phyloP scores from a whole-genome alignment of 2,329 filamentous ascomycete species.

The Penicillium sumatraense region DNA sequence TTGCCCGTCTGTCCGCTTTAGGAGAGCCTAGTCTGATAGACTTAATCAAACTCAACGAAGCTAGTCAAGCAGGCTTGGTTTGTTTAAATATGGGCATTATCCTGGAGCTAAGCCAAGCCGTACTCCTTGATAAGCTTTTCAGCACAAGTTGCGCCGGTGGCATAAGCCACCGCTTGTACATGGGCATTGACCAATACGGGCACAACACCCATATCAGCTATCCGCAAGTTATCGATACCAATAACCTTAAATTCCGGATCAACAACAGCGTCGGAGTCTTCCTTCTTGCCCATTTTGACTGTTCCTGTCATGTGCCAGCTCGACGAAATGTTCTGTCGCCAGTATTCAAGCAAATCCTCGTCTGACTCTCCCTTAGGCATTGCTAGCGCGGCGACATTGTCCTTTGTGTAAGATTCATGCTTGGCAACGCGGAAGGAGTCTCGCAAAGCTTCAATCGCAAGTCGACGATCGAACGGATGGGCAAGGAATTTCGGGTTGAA shows the following conservation, averaged over 20 bases:
- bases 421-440: conserved; percentile 49
- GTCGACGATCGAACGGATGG: conserved; percentile 60
- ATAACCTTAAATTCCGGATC: conserved; percentile 49
- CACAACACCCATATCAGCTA: conserved; percentile 50
- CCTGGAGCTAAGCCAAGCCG: conserved; percentile 28
- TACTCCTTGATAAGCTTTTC: conserved; percentile 57
- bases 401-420: conserved; percentile 51
- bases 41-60: too few relatives aligned
- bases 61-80: too few relatives aligned
- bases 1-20: too few relatives aligned
- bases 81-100: too few relatives aligned
- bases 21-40: too few relatives aligned
- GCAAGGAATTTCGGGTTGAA: conserved; percentile 60
- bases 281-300: conserved; percentile 59
- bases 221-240: conserved; percentile 44
- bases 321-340: conserved; percentile 50
- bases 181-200: conserved; percentile 54
- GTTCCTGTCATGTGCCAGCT: conserved; percentile 64
- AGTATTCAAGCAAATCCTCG: conserved; percentile 59
- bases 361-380: conserved; percentile 57
- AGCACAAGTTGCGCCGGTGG: conserved; percentile 56
- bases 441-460: conserved; percentile 55
- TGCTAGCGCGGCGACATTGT: conserved; percentile 48
- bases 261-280: conserved; percentile 53
- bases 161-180: conserved; percentile 58